Percentiles rank a stretch among this genome's conserved stretches.
Evolutionary conservation across 495 filamentous ascomycete species (phyloP).

Genomic region (Lepraria neglecta): DNA sequence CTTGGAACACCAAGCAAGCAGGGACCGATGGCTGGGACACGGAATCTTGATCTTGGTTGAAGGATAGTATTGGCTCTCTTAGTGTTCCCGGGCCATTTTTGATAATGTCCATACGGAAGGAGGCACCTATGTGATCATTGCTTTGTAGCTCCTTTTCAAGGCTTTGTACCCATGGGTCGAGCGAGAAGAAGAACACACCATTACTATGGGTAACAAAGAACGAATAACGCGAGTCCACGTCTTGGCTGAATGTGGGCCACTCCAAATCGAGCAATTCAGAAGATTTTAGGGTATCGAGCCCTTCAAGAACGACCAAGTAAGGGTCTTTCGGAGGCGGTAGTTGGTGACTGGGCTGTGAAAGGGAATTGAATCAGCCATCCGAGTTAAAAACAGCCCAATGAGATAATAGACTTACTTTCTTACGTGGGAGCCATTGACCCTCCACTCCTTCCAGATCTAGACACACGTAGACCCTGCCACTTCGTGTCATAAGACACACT

Average conservation of each 20-base stretch:
- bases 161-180: conserved; percentile 66
- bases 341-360: background rate
- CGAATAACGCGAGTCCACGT: conserved; percentile 65
- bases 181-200: conserved; percentile 63
- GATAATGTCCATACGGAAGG: conserved; percentile 67
- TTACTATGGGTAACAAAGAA: conserved; percentile 70
- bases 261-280: conserved; percentile 44
- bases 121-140: conserved; percentile 56
- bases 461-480: conserved; percentile 68
- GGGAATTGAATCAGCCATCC: background rate
- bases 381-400: conserved; percentile 28
- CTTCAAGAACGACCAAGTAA: conserved; percentile 46
- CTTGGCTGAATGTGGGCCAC: conserved; percentile 70
- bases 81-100: conserved; percentile 55
- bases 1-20: conserved; percentile 57
- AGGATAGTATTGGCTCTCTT: conserved; percentile 51
- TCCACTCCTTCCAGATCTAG: conserved; percentile 74
- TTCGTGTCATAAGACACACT: conserved; percentile 67
- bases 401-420: conserved; percentile 34
- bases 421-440: conserved; percentile 74
- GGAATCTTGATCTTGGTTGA: conserved; percentile 43
- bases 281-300: conserved; percentile 54
- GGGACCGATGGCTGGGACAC: conserved; percentile 43
- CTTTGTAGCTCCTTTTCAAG: conserved; percentile 69
- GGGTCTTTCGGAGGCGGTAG: conserved; percentile 36